phyloP scores from a whole-genome alignment of 1,284 basidiomycete genomes.

The Waitea zeae region DNA sequence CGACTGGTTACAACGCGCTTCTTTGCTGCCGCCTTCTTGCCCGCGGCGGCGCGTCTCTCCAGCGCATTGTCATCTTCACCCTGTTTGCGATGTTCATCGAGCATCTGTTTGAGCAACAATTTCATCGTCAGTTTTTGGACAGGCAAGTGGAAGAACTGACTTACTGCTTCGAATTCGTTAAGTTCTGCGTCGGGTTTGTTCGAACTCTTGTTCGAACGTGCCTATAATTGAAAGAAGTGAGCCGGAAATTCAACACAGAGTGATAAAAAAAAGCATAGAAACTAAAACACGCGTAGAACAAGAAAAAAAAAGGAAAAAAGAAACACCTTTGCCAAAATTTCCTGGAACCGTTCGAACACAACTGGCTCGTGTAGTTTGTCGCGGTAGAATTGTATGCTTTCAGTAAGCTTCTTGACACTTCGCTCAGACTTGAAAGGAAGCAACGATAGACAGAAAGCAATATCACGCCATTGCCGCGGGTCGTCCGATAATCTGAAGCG shows the following conservation, averaged over 20 bases:
- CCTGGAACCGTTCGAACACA: constrained; percentile 75
- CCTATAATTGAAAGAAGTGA: constrained; percentile 20
- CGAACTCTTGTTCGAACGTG: constrained; percentile 71
- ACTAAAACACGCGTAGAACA: constrained; percentile 37
- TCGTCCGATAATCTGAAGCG: constrained; percentile 83
- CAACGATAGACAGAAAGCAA: constrained; percentile 88
- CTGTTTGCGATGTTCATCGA: constrained; percentile 70
- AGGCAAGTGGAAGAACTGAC: constrained; percentile 21
- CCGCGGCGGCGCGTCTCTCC: constrained; percentile 58
- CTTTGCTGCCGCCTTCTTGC: constrained; percentile 67
- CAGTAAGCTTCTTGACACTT: constrained; percentile 91
- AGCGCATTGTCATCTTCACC: constrained; percentile 85
- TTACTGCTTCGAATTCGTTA: constrained; percentile 77
- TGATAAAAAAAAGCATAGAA: constrained; percentile 32
- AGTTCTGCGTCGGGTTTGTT: constrained; percentile 82
- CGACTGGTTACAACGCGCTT: constrained; percentile 37
- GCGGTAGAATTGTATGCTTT: constrained; percentile 80
- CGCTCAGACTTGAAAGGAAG: constrained; percentile 95
- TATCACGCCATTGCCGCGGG: constrained; percentile 92
- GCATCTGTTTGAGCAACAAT: constrained; percentile 31
- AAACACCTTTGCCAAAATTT: constrained; percentile 65
- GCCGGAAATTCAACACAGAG: constrained; percentile 1
- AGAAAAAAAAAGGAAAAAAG: constrained; percentile 1
- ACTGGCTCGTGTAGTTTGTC: constrained; percentile 87
- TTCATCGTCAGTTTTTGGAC: too few species aligned